Evolutionary conservation across 2,329 filamentous ascomycete species (phyloP).

Genomic region (Cephalotrichum gorgonifer): DNA sequence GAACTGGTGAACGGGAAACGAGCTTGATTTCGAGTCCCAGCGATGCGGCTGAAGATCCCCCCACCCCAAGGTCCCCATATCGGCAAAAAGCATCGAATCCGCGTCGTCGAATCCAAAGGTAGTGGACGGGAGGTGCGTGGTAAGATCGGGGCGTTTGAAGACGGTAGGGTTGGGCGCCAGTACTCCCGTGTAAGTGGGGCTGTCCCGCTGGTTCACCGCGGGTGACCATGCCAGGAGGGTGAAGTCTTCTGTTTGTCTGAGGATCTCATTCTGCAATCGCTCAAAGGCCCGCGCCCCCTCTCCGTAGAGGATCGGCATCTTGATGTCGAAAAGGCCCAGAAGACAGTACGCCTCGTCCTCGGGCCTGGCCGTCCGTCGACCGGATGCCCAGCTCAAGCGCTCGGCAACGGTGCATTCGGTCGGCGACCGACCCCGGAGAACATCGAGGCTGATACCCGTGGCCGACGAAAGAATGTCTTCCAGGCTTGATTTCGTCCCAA

Average conservation of each 20-base stretch:
- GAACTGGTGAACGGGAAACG: constrained; percentile 5
- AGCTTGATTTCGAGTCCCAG: neutral
- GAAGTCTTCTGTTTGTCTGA: constrained; percentile 21
- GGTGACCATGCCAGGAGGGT: constrained; percentile 20
- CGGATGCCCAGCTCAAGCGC: constrained; percentile 17
- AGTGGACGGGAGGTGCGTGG: constrained; percentile 8
- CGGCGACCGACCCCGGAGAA: constrained; percentile 8
- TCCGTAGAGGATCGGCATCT: constrained; percentile 18
- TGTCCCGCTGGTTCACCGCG: neutral
- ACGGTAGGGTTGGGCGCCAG: constrained; percentile 6
- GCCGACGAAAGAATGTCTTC: constrained; percentile 8
- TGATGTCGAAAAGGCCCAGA: constrained; percentile 17
- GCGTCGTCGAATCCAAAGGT: constrained; percentile 10
- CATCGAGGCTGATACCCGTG: constrained; percentile 13
- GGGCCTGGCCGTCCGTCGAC: constrained; percentile 14
- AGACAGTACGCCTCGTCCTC: constrained; percentile 20
- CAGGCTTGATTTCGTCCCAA: constrained; percentile 15
- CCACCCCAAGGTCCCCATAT: constrained; percentile 8
- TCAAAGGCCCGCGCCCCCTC: constrained; percentile 19
- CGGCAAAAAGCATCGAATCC: constrained; percentile 10
- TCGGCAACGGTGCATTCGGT: constrained; percentile 9
- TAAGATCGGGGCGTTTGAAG: constrained; percentile 8
- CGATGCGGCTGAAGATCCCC: constrained; percentile 7
- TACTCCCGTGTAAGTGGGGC: constrained; percentile 2
- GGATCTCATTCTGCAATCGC: constrained; percentile 23